These are phyloP conservation scores for Russula sp. DNA, from an alignment of 768 basidiomycete genomes.

Conservation along the genomic window DNA sequence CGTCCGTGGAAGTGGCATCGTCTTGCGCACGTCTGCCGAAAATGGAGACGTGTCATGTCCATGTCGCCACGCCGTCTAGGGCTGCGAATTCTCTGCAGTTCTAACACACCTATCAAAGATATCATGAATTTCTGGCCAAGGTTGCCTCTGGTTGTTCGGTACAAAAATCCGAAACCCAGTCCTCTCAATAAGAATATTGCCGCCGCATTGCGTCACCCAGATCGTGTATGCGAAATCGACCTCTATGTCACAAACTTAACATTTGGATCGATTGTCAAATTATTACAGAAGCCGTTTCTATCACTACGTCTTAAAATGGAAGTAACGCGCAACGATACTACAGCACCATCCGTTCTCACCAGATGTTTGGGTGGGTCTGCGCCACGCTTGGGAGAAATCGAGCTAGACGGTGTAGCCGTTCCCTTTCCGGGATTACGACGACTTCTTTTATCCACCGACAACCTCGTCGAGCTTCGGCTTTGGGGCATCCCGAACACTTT, in stretches of 20 bases:
- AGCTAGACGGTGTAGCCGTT: background rate
- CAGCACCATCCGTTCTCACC: slow-evolving; percentile 25
- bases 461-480: background rate
- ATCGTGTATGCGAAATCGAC: background rate
- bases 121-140: background rate
- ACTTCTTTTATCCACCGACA: slow-evolving; percentile 1
- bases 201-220: too few species aligned
- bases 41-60: background rate
- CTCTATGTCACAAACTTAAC: background rate
- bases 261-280: slow-evolving; percentile 24
- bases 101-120: background rate
- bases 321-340: slow-evolving; percentile 29
- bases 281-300: slow-evolving; percentile 23
- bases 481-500: background rate
- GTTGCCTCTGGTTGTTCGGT: background rate
- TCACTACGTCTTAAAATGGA: slow-evolving; percentile 10
- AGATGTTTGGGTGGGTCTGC: slow-evolving; percentile 3
- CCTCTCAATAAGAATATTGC: background rate
- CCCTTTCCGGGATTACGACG: background rate
- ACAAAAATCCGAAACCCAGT: too few species aligned
- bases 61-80: background rate
- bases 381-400: background rate
- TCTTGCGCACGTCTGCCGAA: background rate
- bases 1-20: background rate
- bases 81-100: background rate